A percentile compares a stretch with the other conserved stretches of the same genome.
These are phyloP conservation scores for Cyberlindnera amylophila DNA, from an alignment of 805 yeast genomes.

Conservation along the genomic window DNA sequence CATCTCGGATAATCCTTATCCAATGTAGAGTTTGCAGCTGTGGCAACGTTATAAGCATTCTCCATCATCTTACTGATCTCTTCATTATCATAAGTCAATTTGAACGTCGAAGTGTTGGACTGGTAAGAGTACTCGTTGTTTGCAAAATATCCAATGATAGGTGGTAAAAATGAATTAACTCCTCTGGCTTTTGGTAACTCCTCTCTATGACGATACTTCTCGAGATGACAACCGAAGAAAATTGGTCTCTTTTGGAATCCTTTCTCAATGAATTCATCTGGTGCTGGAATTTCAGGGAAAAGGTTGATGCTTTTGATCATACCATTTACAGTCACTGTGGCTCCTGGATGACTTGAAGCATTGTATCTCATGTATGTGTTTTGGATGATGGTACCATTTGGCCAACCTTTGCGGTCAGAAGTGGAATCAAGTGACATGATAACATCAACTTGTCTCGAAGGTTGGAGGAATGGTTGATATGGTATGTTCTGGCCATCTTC, in stretches of 20 bases:
- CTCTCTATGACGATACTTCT: slow-evolving; percentile 13
- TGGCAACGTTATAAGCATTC: slow-evolving; percentile 52
- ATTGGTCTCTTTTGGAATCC: slow-evolving; percentile 60
- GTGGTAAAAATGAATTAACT: slow-evolving; percentile 37
- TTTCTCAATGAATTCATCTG: slow-evolving; percentile 40
- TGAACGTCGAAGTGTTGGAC: slow-evolving; percentile 59
- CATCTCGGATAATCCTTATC: slow-evolving; percentile 41
- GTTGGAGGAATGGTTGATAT: slow-evolving; percentile 57
- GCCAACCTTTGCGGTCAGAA: slow-evolving; percentile 50
- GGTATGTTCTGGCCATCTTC: slow-evolving; percentile 76
- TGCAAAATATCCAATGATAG: slow-evolving; percentile 50
- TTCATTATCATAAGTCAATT: slow-evolving; percentile 41
- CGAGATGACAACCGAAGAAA: slow-evolving; percentile 69
- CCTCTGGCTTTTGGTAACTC: slow-evolving; percentile 11
- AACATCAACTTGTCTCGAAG: slow-evolving; percentile 57
- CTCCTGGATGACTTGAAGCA: slow-evolving; percentile 16
- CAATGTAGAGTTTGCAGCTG: slow-evolving; percentile 37
- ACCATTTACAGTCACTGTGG: slow-evolving; percentile 38
- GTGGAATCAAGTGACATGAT: slow-evolving; percentile 60
- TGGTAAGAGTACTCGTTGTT: slow-evolving; percentile 39
- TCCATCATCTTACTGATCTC: slow-evolving; percentile 44
- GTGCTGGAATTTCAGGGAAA: slow-evolving; percentile 64
- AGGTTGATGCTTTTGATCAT: slow-evolving; percentile 35
- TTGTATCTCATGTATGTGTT: slow-evolving; percentile 29
- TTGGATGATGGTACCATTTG: slow-evolving; percentile 53